Conservation (phyloP, 352 stramenopile species). For the Blastocystis sp. region DNA sequence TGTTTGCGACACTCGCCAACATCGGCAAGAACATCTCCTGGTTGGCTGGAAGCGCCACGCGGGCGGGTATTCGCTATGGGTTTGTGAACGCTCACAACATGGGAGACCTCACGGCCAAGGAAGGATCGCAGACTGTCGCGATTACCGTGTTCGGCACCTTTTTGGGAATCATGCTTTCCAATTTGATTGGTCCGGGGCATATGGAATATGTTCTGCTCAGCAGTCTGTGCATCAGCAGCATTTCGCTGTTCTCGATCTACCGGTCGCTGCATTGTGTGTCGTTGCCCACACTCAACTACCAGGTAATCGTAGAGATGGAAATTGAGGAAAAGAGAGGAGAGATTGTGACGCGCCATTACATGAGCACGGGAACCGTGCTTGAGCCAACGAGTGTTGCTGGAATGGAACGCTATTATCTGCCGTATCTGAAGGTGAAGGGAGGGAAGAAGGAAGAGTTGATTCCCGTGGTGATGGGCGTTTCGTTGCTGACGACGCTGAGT, state of each 20-base stretch:
- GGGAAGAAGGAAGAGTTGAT: background rate
- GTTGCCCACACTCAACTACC: conserved; percentile 60
- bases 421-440: conserved; percentile 28
- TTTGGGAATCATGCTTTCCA: conserved; percentile 63
- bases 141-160: conserved; percentile 80
- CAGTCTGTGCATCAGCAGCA: conserved; percentile 60
- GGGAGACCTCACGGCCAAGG: conserved; percentile 90
- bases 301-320: background rate
- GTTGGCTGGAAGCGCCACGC: conserved; percentile 86
- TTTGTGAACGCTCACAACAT: conserved; percentile 85
- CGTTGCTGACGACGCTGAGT: conserved; percentile 14
- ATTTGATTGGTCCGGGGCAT: conserved; percentile 23
- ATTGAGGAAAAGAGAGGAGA: conserved; percentile 24
- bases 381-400: background rate
- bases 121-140: conserved; percentile 86
- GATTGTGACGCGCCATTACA: conserved; percentile 33
- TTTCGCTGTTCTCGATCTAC: conserved; percentile 55
- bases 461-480: background rate
- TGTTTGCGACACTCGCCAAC: conserved; percentile 78
- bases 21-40: conserved; percentile 92
- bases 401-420: conserved; percentile 50
- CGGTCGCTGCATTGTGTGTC: conserved; percentile 29
- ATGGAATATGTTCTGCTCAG: conserved; percentile 52
- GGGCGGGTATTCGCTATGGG: conserved; percentile 87
- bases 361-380: background rate